These are phyloP conservation scores for Verticillium isaacii DNA, from an alignment of 2,329 filamentous ascomycete species.

Conservation along the genomic window DNA sequence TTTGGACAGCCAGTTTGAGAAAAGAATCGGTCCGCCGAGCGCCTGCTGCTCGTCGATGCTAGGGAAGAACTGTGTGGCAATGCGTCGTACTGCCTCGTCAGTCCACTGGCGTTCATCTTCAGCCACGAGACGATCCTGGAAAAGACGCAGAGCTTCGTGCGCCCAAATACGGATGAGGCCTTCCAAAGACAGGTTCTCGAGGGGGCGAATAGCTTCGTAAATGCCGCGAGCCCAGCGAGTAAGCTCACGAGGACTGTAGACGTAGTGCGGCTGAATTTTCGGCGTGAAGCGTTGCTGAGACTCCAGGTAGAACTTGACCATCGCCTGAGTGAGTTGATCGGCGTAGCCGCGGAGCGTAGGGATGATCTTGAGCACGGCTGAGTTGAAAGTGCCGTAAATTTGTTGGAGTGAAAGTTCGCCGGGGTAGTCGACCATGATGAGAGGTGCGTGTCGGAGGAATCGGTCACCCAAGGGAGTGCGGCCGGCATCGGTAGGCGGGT, in stretches of 20 bases:
- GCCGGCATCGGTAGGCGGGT: conserved; percentile 94
- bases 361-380: conserved; percentile 92
- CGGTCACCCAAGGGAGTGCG: conserved; percentile 89
- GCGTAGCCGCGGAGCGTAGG: conserved; percentile 92
- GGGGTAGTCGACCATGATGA: conserved; percentile 99
- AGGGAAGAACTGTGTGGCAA: conserved; percentile 89
- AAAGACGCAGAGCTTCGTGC: conserved; percentile 90
- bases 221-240: conserved; percentile 97
- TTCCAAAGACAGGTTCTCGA: conserved; percentile 83
- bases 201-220: conserved; percentile 91
- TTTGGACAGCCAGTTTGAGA: conserved; percentile 99
- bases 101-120: conserved; percentile 97
- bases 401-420: conserved; percentile 91
- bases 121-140: conserved; percentile 92
- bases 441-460: conserved; percentile 93
- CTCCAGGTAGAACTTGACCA: conserved; percentile 94
- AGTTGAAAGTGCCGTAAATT: conserved; percentile 98
- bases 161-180: conserved; percentile 96
- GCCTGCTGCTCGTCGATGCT: conserved; percentile 90
- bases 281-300: conserved; percentile 94
- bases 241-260: conserved; percentile 97
- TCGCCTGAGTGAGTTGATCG: conserved; percentile 89
- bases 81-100: conserved; percentile 76
- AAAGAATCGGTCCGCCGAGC: conserved; percentile 87
- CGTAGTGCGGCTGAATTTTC: conserved; percentile 96